phyloP scores from a whole-genome alignment of 1,284 basidiomycete species.

The Boletus sp. region DNA sequence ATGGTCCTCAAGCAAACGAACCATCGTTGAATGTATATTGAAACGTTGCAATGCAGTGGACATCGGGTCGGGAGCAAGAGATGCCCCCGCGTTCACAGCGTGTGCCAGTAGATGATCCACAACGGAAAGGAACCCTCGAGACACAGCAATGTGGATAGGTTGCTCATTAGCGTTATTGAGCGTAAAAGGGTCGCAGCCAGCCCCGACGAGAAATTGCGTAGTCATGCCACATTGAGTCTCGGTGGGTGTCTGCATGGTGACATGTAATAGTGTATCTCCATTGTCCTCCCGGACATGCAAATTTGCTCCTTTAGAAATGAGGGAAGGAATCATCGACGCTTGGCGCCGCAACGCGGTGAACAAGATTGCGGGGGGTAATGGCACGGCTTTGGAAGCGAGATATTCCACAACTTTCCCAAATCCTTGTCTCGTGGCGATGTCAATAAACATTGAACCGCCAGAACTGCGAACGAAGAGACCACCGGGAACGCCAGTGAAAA shows the following conservation, averaged over 20 bases:
- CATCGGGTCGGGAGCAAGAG: neutral
- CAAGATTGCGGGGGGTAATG: neutral
- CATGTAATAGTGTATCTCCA: conserved; percentile 3
- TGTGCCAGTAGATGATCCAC: neutral
- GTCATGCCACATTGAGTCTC: neutral
- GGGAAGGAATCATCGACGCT: neutral
- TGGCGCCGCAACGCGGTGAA: neutral
- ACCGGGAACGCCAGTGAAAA: neutral
- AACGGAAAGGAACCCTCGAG: neutral
- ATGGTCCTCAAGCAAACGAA: neutral
- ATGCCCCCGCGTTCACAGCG: too few relatives aligned
- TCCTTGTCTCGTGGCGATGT: neutral
- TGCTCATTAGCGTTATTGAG: neutral
- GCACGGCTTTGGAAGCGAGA: neutral
- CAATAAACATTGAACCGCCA: neutral
- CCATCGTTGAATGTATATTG: neutral
- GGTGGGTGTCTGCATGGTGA: neutral
- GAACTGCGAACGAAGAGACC: neutral
- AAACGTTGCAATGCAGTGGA: neutral
- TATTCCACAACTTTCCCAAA: neutral
- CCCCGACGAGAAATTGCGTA: neutral
- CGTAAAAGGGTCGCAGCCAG: neutral
- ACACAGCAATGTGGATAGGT: neutral
- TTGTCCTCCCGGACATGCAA: neutral
- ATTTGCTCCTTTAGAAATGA: neutral